Conservation (phyloP, 2,329 filamentous ascomycete genomes). For the Trichoderma lentiforme region DNA sequence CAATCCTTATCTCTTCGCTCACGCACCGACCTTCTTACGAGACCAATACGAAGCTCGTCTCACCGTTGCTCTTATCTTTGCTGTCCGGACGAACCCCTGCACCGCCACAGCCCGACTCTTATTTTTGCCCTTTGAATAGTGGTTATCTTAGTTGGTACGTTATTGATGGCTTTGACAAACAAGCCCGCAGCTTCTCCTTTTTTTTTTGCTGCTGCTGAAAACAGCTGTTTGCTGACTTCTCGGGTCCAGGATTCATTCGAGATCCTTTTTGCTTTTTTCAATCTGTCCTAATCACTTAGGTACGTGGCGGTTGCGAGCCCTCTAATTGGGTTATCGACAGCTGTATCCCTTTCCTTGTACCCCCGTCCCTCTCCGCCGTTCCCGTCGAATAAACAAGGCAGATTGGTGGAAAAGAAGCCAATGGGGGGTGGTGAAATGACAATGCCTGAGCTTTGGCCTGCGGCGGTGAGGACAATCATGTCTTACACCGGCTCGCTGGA, state of each 20-base stretch:
- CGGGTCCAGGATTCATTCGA: background rate
- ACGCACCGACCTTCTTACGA: conserved; percentile 10
- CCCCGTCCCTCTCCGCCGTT: conserved; percentile 8
- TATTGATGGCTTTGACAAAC: conserved; percentile 10
- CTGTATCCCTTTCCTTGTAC: background rate
- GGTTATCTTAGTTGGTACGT: conserved; percentile 12
- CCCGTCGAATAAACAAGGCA: conserved; percentile 6
- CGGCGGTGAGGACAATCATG: conserved; percentile 16
- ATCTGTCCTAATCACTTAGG: background rate
- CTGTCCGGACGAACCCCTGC: background rate
- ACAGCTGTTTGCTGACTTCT: conserved; percentile 11
- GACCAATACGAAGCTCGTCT: conserved; percentile 14
- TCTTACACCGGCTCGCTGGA: background rate
- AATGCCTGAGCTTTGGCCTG: conserved; percentile 9
- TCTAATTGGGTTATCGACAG: conserved; percentile 1
- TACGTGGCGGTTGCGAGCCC: conserved; percentile 11
- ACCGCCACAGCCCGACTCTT: conserved; percentile 3
- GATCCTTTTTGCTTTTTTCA: background rate
- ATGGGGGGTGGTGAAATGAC: background rate
- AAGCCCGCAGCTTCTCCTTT: background rate
- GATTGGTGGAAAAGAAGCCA: background rate
- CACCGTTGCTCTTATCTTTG: conserved; percentile 8
- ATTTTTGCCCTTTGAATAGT: background rate
- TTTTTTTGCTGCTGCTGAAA: background rate
- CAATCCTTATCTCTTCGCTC: conserved; percentile 7